Conservation (phyloP, 139 green algal species). For the Chara braunii region DNA sequence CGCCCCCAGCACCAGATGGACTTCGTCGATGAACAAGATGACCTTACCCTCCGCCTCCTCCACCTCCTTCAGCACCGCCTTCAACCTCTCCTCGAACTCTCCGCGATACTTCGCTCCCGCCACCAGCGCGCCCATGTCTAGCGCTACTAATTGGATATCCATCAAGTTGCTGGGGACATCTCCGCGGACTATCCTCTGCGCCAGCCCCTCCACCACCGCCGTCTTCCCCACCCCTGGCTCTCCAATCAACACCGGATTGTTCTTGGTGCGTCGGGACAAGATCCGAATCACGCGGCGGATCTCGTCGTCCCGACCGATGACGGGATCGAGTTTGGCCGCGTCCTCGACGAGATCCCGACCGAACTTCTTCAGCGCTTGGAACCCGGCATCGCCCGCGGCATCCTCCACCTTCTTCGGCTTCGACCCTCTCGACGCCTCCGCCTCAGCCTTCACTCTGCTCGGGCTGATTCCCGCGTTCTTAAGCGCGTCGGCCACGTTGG, state of each 20-base stretch:
- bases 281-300: conserved; percentile 40
- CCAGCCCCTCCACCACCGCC: conserved; percentile 73
- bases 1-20: conserved; percentile 66
- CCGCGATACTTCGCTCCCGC: conserved; percentile 82
- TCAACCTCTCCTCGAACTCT: conserved; percentile 92
- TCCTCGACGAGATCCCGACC: conserved; percentile 41
- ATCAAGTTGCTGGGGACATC: conserved; percentile 64
- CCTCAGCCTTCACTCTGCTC: conserved; percentile 7
- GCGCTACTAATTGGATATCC: conserved; percentile 56
- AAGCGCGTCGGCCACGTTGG: conserved; percentile 21
- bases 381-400: conserved; percentile 13
- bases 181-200: conserved; percentile 73
- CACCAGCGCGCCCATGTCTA: conserved; percentile 88
- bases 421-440: conserved; percentile 11
- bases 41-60: conserved; percentile 54
- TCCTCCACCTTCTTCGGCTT: conserved; percentile 26
- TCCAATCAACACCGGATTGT: conserved; percentile 63
- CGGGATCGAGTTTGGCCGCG: conserved; percentile 44
- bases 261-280: conserved; percentile 39
- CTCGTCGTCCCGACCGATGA: conserved; percentile 47
- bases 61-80: conserved; percentile 69
- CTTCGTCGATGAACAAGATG: conserved; percentile 93
- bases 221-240: conserved; percentile 70
- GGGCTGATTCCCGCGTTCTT: conserved; percentile 17
- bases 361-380: conserved; percentile 44